Percentiles rank a stretch among this genome's conserved stretches.
phyloP scores from a whole-genome alignment of 495 filamentous ascomycete species.

The Trichoderma gamsii region DNA sequence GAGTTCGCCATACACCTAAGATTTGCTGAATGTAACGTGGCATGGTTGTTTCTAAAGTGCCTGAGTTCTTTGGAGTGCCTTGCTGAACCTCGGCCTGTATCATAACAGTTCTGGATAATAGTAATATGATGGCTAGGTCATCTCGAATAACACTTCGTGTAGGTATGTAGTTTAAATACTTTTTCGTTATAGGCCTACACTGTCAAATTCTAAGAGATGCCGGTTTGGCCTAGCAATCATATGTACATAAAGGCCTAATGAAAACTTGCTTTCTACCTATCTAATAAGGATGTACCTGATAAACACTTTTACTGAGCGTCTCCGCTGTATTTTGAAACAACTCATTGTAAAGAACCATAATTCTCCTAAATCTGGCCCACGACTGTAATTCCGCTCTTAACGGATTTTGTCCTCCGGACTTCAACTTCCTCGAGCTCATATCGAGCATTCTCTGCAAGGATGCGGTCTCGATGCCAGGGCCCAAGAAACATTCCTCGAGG shows the following conservation, averaged over 20 bases:
- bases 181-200: not conserved
- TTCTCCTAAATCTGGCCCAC: not conserved
- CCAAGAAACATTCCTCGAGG: constrained; percentile 88
- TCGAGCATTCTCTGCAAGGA: constrained; percentile 44
- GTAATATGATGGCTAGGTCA: no score
- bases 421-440: constrained; percentile 38
- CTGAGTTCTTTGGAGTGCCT: no score
- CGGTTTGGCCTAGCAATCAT: not conserved
- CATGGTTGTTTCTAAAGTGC: no score
- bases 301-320: not conserved
- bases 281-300: not conserved
- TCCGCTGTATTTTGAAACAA: not conserved
- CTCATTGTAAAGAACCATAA: not conserved
- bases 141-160: not conserved
- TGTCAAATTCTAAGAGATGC: no score
- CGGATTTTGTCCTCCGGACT: constrained; percentile 13
- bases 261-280: not conserved
- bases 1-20: no score
- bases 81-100: no score
- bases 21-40: no score
- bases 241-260: not conserved
- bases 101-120: no score
- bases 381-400: not conserved
- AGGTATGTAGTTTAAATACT: not conserved
- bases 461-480: constrained; percentile 72